These are phyloP conservation scores for Thielaviopsis populi DNA, from an alignment of 2,329 filamentous ascomycete genomes.

Conservation along the genomic window DNA sequence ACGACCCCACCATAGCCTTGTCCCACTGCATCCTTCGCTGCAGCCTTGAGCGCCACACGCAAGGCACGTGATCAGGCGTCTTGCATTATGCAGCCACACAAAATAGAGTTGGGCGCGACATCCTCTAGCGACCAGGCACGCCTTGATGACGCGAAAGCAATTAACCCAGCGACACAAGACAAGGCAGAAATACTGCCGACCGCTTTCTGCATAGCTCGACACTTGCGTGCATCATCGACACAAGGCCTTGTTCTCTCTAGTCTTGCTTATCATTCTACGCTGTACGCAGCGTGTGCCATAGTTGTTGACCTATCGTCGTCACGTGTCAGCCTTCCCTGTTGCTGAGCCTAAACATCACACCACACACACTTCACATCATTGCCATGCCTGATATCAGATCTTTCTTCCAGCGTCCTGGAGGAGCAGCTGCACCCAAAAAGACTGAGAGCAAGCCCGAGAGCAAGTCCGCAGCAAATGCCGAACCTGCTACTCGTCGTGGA, in stretches of 20 bases:
- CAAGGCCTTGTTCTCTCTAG: neutral
- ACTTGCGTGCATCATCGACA: neutral
- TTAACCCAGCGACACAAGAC: constrained; percentile 8
- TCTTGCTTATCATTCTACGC: neutral
- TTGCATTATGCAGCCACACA: neutral
- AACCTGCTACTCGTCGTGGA: constrained; percentile 23
- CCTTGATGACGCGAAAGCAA: constrained; percentile 14
- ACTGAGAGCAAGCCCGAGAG: constrained; percentile 33
- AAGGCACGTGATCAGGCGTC: constrained; percentile 15
- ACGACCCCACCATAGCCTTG: constrained; percentile 6
- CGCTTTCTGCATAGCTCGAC: neutral
- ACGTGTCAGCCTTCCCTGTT: neutral
- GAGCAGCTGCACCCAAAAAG: constrained; percentile 35
- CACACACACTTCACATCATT: neutral
- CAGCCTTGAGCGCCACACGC: neutral
- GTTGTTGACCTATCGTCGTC: neutral
- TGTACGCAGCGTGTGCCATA: neutral
- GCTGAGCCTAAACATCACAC: neutral
- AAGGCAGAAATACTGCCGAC: neutral
- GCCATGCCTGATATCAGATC: constrained; percentile 59
- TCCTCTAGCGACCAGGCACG: neutral
- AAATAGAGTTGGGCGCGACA: constrained; percentile 1
- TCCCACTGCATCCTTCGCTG: neutral
- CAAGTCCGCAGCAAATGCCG: constrained; percentile 28
- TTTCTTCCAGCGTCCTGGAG: constrained; percentile 72